phyloP scores from a whole-genome alignment of 768 basidiomycete genomes.

The Phanerodontia chrysosporium region DNA sequence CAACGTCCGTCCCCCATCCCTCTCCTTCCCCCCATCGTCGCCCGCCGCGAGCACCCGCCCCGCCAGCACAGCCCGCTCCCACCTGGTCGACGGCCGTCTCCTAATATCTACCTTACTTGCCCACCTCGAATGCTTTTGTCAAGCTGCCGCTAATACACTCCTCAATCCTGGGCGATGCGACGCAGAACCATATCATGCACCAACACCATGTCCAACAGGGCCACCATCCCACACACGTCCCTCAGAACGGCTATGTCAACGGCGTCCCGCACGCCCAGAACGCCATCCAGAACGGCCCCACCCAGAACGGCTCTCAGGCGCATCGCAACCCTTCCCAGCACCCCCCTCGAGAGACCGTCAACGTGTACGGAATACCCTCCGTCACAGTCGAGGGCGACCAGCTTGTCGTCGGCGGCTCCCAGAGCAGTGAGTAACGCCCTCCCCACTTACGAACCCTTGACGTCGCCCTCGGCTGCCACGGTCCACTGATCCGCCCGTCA shows the following conservation, averaged over 20 bases:
- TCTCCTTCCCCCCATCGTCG: constrained; percentile 6
- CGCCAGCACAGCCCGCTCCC: not conserved
- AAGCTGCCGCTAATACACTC: constrained; percentile 26
- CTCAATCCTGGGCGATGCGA: constrained; percentile 47
- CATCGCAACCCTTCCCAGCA: constrained; percentile 19
- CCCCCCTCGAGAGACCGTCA: constrained; percentile 55
- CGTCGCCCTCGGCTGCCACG: not conserved
- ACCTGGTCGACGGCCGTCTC: constrained; percentile 4
- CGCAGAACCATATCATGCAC: constrained; percentile 51
- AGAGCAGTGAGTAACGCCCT: constrained; percentile 54
- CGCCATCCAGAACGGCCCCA: constrained; percentile 17
- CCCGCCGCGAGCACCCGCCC: constrained; percentile 5
- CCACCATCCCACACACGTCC: constrained; percentile 32
- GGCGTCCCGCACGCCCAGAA: constrained; percentile 28
- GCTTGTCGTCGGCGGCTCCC: constrained; percentile 69
- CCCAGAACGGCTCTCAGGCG: constrained; percentile 12
- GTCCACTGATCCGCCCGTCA: constrained; percentile 10
- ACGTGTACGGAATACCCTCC: constrained; percentile 71
- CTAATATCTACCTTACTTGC: constrained; percentile 23
- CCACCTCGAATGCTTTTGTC: constrained; percentile 20
- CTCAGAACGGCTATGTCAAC: constrained; percentile 31
- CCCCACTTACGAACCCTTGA: not conserved
- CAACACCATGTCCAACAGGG: constrained; percentile 43
- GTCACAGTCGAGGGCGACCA: constrained; percentile 66
- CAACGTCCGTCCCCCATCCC: not conserved